Percentiles rank a stretch among this genome's conserved stretches.
These are phyloP conservation scores for Balansia obtecta DNA, from an alignment of 2,329 filamentous ascomycete genomes.

Conservation along the genomic window DNA sequence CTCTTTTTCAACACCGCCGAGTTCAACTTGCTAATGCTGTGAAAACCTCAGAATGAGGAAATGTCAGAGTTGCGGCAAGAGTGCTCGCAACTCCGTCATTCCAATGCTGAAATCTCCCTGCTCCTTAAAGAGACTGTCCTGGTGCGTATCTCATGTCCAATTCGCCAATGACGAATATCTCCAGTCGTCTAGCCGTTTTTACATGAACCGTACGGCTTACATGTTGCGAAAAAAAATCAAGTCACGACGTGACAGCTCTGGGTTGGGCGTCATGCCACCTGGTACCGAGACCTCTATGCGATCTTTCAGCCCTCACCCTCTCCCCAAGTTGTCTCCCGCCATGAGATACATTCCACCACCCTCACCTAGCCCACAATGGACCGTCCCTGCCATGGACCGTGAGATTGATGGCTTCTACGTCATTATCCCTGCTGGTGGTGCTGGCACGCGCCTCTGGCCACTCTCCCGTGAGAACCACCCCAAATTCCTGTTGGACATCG, in stretches of 20 bases:
- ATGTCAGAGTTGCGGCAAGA: conserved; percentile 13
- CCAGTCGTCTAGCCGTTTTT: not conserved
- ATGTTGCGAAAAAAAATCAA: not conserved
- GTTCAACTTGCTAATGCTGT: not conserved
- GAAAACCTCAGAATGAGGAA: conserved; percentile 10
- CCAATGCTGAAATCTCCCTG: conserved; percentile 12
- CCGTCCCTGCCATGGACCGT: conserved; percentile 8
- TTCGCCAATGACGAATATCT: not conserved
- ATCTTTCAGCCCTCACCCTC: conserved; percentile 8
- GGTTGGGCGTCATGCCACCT: conserved; percentile 4
- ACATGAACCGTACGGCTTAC: not conserved
- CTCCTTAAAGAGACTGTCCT: conserved; percentile 12
- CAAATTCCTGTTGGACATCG: conserved; percentile 16
- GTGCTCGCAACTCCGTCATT: conserved; percentile 13
- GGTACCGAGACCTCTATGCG: conserved; percentile 5
- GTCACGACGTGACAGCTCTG: conserved; percentile 5
- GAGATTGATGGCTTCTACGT: conserved; percentile 16
- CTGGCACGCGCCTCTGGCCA: conserved; percentile 16
- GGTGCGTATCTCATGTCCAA: conserved; percentile 6
- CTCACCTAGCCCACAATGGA: conserved; percentile 7
- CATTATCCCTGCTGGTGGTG: conserved; percentile 16
- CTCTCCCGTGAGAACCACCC: conserved; percentile 16
- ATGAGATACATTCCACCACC: conserved; percentile 7
- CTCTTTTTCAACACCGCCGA: too few relatives aligned
- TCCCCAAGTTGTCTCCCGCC: conserved; percentile 7